phyloP scores from a whole-genome alignment of 2,329 filamentous ascomycete species.

The Chaetothyriales sp. region DNA sequence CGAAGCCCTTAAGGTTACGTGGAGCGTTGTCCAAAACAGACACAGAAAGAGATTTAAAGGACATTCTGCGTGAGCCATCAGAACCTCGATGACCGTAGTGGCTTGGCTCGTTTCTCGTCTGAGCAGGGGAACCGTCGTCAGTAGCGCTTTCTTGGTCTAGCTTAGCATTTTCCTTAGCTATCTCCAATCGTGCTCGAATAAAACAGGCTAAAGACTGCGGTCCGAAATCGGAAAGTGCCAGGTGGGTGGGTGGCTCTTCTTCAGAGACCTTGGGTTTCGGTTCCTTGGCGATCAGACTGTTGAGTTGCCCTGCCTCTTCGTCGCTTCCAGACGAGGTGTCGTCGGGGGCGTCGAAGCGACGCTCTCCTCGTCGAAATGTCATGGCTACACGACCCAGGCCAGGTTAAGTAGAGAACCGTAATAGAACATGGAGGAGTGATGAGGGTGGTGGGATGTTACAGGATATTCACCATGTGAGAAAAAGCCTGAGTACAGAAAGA shows the following conservation, averaged over 20 bases:
- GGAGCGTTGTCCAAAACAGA: not conserved
- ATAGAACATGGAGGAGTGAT: no score
- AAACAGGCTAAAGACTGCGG: conserved; percentile 9
- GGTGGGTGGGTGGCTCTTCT: conserved; percentile 2
- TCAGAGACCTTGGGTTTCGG: not conserved
- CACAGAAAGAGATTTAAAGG: not conserved
- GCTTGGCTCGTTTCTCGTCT: no score
- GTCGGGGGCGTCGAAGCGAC: not conserved
- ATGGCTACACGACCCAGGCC: not conserved
- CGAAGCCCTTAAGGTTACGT: not conserved
- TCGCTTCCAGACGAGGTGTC: not conserved
- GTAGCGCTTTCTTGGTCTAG: not conserved
- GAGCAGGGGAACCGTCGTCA: not conserved
- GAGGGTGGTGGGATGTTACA: no score
- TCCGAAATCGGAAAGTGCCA: conserved; percentile 12
- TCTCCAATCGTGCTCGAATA: conserved; percentile 8
- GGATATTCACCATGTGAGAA: no score
- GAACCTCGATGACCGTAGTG: not conserved
- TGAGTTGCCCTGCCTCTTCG: not conserved
- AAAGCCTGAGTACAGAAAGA: no score
- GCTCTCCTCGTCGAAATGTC: not conserved
- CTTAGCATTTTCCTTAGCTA: conserved; percentile 7
- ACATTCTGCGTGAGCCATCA: not conserved
- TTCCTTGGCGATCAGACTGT: not conserved
- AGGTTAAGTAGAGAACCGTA: no score